Conservation (phyloP, 2,329 filamentous ascomycete genomes). For the Exophiala viscosa region DNA sequence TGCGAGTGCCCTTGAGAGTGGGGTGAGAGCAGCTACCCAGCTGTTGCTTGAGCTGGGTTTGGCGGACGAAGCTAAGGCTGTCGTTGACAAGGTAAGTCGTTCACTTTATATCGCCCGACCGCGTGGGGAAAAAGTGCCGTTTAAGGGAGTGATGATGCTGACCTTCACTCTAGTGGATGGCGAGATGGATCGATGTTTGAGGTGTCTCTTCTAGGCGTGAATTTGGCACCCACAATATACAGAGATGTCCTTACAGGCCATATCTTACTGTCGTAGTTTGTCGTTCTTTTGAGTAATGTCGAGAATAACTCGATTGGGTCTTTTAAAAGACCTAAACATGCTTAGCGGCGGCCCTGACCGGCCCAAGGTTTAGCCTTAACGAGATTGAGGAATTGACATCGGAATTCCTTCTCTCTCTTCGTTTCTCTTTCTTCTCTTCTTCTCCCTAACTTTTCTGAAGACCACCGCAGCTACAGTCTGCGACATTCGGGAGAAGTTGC, state of each 20-base stretch:
- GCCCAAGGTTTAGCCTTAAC: too few species aligned
- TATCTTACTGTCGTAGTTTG: too few species aligned
- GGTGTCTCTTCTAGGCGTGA: neutral
- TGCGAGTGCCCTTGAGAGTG: constrained; percentile 46
- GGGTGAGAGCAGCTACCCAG: neutral
- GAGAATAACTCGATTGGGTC: too few species aligned
- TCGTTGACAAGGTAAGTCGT: constrained; percentile 42
- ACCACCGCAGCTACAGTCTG: too few species aligned
- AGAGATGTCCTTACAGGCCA: too few species aligned
- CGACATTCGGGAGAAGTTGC: neutral
- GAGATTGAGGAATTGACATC: too few species aligned
- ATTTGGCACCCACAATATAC: too few species aligned
- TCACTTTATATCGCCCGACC: neutral
- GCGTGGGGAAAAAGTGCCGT: neutral
- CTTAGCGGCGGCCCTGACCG: too few species aligned
- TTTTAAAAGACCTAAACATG: too few species aligned
- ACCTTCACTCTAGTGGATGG: constrained; percentile 13
- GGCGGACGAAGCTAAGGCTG: constrained; percentile 65
- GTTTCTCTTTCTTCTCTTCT: neutral
- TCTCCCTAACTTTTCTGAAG: too few species aligned
- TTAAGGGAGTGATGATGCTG: neutral
- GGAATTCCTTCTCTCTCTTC: neutral
- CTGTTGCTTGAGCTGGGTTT: constrained; percentile 53
- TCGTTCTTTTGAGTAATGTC: too few species aligned
- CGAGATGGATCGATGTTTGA: constrained; percentile 20